These are phyloP conservation scores for Neofusicoccum laricinum DNA, from an alignment of 2,329 filamentous ascomycete species.

Conservation along the genomic window DNA sequence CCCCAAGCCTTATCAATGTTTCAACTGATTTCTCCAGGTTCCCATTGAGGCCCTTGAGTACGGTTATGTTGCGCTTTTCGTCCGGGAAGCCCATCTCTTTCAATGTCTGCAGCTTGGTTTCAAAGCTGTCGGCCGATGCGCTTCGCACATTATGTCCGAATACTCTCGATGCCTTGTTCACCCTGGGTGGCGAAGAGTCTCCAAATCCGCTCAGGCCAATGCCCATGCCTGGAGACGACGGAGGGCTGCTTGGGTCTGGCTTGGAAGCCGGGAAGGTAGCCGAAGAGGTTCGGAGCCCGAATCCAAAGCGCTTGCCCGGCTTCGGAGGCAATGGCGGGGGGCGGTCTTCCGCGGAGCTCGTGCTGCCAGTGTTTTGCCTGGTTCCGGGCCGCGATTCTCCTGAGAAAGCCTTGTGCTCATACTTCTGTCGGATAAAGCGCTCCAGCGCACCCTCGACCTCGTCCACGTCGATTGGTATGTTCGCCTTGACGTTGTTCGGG, in stretches of 20 bases:
- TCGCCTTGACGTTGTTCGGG: slow-evolving; percentile 74
- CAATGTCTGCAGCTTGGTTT: slow-evolving; percentile 72
- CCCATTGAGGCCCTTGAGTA: slow-evolving; percentile 79
- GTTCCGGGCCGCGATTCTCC: slow-evolving; percentile 39
- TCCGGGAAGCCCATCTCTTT: slow-evolving; percentile 92
- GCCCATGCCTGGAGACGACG: slow-evolving; percentile 31
- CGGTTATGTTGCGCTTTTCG: slow-evolving; percentile 72
- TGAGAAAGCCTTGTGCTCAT: slow-evolving; percentile 63
- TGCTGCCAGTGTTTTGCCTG: slow-evolving; percentile 57
- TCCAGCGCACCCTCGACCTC: slow-evolving; percentile 95
- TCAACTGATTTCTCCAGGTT: slow-evolving; percentile 86
- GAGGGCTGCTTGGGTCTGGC: slow-evolving; percentile 51
- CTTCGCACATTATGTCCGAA: slow-evolving; percentile 67
- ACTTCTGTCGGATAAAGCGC: slow-evolving; percentile 91
- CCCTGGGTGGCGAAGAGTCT: slow-evolving; percentile 38
- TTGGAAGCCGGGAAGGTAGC: slow-evolving; percentile 66
- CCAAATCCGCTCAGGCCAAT: slow-evolving; percentile 28
- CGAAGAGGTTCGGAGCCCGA: slow-evolving; percentile 65
- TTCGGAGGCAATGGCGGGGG: slow-evolving; percentile 60
- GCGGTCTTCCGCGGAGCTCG: slow-evolving; percentile 51
- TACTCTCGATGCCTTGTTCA: slow-evolving; percentile 62
- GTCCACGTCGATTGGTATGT: slow-evolving; percentile 85
- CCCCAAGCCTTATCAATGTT: slow-evolving; percentile 76
- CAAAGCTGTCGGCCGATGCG: slow-evolving; percentile 56
- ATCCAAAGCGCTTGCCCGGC: slow-evolving; percentile 59